Evolutionary conservation across 1,139 yeast genomes (phyloP).

Genomic region (Magnusiomyces suaveolens): DNA sequence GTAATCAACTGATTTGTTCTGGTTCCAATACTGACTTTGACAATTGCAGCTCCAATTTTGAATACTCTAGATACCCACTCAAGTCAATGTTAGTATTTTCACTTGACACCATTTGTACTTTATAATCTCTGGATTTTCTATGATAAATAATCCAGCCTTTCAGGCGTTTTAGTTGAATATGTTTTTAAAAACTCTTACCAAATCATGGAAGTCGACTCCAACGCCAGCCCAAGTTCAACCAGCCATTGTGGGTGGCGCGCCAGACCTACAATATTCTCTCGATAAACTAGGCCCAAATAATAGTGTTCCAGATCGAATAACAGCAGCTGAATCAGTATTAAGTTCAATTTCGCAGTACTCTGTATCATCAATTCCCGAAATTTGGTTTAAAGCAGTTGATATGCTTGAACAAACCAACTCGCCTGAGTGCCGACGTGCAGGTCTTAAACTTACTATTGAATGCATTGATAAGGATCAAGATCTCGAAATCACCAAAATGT

Average conservation of each 20-base stretch:
- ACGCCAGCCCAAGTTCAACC: neutral
- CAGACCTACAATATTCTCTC: neutral
- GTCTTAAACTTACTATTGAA: constrained; percentile 43
- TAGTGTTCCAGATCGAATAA: constrained; percentile 38
- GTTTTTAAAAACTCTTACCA: neutral
- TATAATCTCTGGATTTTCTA: neutral
- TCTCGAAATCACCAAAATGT: constrained; percentile 39
- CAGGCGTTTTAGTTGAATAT: neutral
- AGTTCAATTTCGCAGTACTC: constrained; percentile 45
- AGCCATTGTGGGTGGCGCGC: neutral
- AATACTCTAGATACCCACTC: too few species aligned
- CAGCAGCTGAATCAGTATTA: constrained; percentile 45
- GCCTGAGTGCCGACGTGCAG: constrained; percentile 43
- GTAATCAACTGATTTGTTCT: too few species aligned
- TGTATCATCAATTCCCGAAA: constrained; percentile 55
- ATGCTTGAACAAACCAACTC: constrained; percentile 41
- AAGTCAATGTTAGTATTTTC: too few species aligned
- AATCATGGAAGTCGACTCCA: neutral
- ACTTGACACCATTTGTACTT: neutral
- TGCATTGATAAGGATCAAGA: constrained; percentile 50
- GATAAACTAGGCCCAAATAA: constrained; percentile 33
- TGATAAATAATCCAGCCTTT: neutral
- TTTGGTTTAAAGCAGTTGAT: constrained; percentile 64
- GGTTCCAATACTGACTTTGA: too few species aligned
- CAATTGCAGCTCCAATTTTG: too few species aligned